Evolutionary conservation across 73 alveolate genomes (phyloP).

Genomic region (Paraurostyla sp.): DNA sequence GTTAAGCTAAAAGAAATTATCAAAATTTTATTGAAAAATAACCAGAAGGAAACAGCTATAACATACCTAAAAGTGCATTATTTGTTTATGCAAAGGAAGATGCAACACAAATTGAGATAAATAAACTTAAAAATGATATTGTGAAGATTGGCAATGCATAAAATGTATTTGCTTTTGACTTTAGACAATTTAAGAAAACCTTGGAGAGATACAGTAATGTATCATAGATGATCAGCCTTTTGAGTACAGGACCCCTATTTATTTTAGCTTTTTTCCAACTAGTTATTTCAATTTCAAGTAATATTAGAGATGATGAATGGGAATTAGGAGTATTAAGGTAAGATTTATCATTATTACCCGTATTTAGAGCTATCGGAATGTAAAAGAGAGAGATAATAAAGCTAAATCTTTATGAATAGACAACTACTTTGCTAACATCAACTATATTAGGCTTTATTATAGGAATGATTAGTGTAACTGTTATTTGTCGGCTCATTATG

Average conservation of each 20-base stretch:
- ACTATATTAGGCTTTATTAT: slow-evolving; percentile 20
- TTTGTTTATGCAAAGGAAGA: neutral
- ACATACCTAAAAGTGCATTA: slow-evolving; percentile 36
- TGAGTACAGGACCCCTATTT: neutral
- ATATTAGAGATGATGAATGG: slow-evolving; percentile 32
- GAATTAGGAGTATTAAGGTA: slow-evolving; percentile 63
- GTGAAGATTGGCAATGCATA: neutral
- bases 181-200: neutral
- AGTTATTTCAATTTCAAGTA: slow-evolving; percentile 14
- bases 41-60: neutral
- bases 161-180: slow-evolving; percentile 51
- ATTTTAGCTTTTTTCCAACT: slow-evolving; percentile 42
- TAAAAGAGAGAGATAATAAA: neutral
- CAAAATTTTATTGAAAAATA: neutral
- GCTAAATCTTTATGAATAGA: slow-evolving; percentile 20
- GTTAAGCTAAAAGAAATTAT: neutral
- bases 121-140: neutral
- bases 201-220: neutral
- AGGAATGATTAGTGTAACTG: slow-evolving; percentile 26
- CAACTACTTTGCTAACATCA: neutral
- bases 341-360: neutral
- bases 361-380: slow-evolving; percentile 52
- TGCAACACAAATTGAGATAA: neutral
- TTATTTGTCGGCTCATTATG: neutral
- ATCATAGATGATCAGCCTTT: neutral